Evolutionary conservation across 495 filamentous ascomycete genomes (phyloP).

Genomic region (Trypethelium eluteriae): DNA sequence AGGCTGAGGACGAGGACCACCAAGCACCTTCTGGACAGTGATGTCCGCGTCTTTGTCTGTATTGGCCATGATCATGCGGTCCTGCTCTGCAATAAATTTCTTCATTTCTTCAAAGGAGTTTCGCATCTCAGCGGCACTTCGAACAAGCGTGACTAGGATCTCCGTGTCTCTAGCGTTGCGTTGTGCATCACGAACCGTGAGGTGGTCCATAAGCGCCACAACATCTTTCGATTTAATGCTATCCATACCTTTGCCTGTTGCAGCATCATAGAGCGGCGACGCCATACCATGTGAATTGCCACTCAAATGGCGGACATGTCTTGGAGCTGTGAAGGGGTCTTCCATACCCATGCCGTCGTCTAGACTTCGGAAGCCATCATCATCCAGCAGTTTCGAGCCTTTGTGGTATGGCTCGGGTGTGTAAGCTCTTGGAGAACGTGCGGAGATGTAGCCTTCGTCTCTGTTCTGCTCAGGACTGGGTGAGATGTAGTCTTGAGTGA

Average conservation of each 20-base stretch:
- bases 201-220: conserved; percentile 94
- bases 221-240: conserved; percentile 95
- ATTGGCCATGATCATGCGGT: conserved; percentile 71
- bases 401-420: conserved; percentile 37
- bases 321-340: conserved; percentile 48
- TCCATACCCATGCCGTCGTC: conserved; percentile 56
- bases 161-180: conserved; percentile 95
- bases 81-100: conserved; percentile 77
- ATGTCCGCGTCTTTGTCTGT: conserved; percentile 81
- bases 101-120: conserved; percentile 96
- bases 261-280: conserved; percentile 82
- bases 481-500: conserved; percentile 25
- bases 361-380: conserved; percentile 32
- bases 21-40: conserved; percentile 69
- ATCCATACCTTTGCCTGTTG: conserved; percentile 83
- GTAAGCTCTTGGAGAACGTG: conserved; percentile 49
- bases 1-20: conserved; percentile 82
- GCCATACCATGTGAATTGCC: conserved; percentile 86
- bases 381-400: conserved; percentile 50
- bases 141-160: conserved; percentile 87
- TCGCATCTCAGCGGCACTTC: conserved; percentile 93
- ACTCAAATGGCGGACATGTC: conserved; percentile 65
- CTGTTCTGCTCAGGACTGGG: conserved; percentile 46
- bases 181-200: conserved; percentile 94
- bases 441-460: conserved; percentile 90